Evolutionary conservation across 805 yeast species (phyloP).

Genomic region (Candida nemodendra): DNA sequence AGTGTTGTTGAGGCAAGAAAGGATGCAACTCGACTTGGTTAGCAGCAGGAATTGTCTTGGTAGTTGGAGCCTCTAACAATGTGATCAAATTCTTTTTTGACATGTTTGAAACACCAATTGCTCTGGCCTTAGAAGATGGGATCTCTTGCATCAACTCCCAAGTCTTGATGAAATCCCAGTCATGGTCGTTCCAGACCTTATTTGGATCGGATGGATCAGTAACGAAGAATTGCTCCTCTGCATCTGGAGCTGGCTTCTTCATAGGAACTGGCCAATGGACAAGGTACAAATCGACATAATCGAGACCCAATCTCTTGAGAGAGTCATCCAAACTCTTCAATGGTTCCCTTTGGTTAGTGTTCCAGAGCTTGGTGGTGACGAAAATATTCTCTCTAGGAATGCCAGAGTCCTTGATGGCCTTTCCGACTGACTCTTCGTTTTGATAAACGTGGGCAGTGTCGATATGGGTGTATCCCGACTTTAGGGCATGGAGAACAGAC

Average conservation of each 20-base stretch:
- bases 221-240: conserved; percentile 27
- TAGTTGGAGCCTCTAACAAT: conserved; percentile 47
- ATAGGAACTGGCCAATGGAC: conserved; percentile 81
- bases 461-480: conserved; percentile 68
- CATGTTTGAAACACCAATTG: conserved; percentile 79
- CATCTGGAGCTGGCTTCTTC: conserved; percentile 35
- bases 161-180: conserved; percentile 49
- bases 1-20: conserved; percentile 58
- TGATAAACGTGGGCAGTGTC: conserved; percentile 68
- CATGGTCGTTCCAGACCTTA: conserved; percentile 26
- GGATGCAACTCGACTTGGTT: conserved; percentile 81
- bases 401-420: conserved; percentile 54
- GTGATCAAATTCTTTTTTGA: conserved; percentile 50
- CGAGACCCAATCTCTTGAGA: conserved; percentile 60
- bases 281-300: conserved; percentile 74
- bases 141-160: conserved; percentile 64
- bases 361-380: conserved; percentile 71
- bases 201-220: conserved; percentile 21
- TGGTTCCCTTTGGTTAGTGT: conserved; percentile 48
- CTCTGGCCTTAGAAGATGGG: conserved; percentile 47
- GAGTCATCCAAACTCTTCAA: conserved; percentile 56
- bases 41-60: conserved; percentile 58
- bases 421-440: conserved; percentile 64
- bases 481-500: conserved; percentile 56
- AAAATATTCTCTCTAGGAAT: conserved; percentile 64